These are phyloP conservation scores for Yamadazyma dushanensis DNA, from an alignment of 1,139 yeast species.

Conservation along the genomic window DNA sequence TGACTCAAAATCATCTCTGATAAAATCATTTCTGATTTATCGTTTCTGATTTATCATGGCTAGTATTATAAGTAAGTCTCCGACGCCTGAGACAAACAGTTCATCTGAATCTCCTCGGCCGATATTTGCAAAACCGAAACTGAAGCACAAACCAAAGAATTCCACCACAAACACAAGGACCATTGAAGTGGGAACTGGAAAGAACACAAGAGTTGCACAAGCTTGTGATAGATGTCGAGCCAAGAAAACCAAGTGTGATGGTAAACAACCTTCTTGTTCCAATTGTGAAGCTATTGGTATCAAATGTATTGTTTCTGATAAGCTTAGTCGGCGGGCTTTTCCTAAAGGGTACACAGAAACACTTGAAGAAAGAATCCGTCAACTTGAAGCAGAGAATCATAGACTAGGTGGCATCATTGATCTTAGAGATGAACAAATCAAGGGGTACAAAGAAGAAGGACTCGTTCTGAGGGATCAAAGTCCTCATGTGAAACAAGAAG, in stretches of 20 bases:
- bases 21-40: too few species aligned
- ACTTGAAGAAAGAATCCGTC: conserved; percentile 46
- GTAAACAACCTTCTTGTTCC: conserved; percentile 52
- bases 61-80: conserved; percentile 1
- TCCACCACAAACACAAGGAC: conserved; percentile 44
- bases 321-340: conserved; percentile 44
- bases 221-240: conserved; percentile 88
- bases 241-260: conserved; percentile 74
- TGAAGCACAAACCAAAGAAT: conserved; percentile 16
- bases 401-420: conserved; percentile 52
- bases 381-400: conserved; percentile 45
- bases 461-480: too few species aligned
- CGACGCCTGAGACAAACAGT: not conserved
- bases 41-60: not conserved
- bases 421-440: conserved; percentile 61
- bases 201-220: conserved; percentile 65
- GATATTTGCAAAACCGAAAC: not conserved
- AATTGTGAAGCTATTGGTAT: conserved; percentile 45
- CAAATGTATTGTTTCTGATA: conserved; percentile 47
- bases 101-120: conserved; percentile 2
- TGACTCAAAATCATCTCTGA: conserved; percentile 10
- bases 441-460: conserved; percentile 18
- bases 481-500: too few species aligned
- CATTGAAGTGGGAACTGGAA: conserved; percentile 63
- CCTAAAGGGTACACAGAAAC: conserved; percentile 55